Evolutionary conservation across 345 rosid genomes (phyloP), one percentile per base, ranked within the genome.

Genomic region (Crucihimalaya himalaica): DNA sequence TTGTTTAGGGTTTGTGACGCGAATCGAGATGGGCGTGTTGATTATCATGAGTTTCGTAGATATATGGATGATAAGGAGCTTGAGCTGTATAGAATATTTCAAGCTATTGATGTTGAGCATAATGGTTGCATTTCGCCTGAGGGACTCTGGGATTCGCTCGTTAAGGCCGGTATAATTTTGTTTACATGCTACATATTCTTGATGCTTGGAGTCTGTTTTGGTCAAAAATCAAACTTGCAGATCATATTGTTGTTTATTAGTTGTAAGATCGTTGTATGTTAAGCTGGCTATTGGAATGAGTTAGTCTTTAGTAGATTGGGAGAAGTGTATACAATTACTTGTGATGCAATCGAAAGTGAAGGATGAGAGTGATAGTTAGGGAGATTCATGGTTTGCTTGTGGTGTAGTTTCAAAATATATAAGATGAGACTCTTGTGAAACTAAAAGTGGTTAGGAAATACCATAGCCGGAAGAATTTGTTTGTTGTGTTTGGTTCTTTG

Each of bases 1-100:
- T 65, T 89, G 81, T 77, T 87, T 78, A 83, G 79, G 78, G 95
- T 85, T 34, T 87, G 89, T 50, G 95, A 89, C 68, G 79, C 84
- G 0, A 81, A 89, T 23, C 68, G 82, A 46, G 95, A 89, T 48
- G 91, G 91, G 25, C 79, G 86, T 23, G 89, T 89, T 14, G 88
- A 85, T 73, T 89, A 86, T 40, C 79, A 80, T 42, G 95, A 89
- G 81, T 89, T 89, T 59, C 76, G 86, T 76, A 71, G 86, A 20
- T 89, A 89, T 69, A 89, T 89, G 95, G 95, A 89, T 37, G 89
- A 83, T 75, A 87, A 89, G 65, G 95, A 89, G 71, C 87, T 89
- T 15, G 95, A 89, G 81, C 70, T 89, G 39, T 89, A 89, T 65
- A 70, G 86, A 31, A 87, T 89, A 6, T 89, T 89, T 63, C 86